Evolutionary conservation across 2,329 filamentous ascomycete species (phyloP).

Genomic region (Scedosporium aurantiacum): DNA sequence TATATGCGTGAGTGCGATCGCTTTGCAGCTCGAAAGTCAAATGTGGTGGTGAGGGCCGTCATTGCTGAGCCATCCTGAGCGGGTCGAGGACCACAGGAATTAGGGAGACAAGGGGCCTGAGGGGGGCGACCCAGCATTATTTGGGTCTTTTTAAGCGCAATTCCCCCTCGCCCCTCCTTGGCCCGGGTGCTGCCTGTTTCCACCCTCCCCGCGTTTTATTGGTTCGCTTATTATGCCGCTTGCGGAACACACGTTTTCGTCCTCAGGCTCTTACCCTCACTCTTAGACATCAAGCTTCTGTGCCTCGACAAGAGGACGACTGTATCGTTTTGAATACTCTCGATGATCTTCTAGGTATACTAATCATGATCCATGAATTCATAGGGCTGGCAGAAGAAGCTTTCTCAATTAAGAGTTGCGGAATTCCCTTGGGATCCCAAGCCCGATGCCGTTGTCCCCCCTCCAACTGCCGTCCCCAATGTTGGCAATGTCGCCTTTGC

Average conservation of each 20-base stretch:
- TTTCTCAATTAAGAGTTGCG: slow-evolving; percentile 75
- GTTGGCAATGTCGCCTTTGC: slow-evolving; percentile 20
- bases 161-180: slow-evolving; percentile 17
- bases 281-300: neutral
- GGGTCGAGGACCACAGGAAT: neutral
- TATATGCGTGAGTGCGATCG: neutral
- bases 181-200: slow-evolving; percentile 6
- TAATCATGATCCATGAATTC: slow-evolving; percentile 4
- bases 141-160: slow-evolving; percentile 44
- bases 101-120: slow-evolving; percentile 23
- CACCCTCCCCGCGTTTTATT: neutral
- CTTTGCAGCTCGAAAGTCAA: neutral
- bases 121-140: slow-evolving; percentile 39
- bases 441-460: slow-evolving; percentile 20
- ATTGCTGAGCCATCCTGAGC: neutral
- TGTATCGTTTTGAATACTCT: neutral
- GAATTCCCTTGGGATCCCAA: slow-evolving; percentile 92
- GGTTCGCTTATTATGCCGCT: slow-evolving; percentile 1
- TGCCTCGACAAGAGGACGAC: neutral
- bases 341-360: neutral
- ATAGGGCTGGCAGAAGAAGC: slow-evolving; percentile 88
- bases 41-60: neutral
- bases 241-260: neutral
- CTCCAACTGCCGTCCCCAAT: slow-evolving; percentile 15
- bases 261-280: neutral